Base-by-base conservation (phyloP, 2,329 filamentous ascomycete species). In the Byssochlamys sp. region DNA sequence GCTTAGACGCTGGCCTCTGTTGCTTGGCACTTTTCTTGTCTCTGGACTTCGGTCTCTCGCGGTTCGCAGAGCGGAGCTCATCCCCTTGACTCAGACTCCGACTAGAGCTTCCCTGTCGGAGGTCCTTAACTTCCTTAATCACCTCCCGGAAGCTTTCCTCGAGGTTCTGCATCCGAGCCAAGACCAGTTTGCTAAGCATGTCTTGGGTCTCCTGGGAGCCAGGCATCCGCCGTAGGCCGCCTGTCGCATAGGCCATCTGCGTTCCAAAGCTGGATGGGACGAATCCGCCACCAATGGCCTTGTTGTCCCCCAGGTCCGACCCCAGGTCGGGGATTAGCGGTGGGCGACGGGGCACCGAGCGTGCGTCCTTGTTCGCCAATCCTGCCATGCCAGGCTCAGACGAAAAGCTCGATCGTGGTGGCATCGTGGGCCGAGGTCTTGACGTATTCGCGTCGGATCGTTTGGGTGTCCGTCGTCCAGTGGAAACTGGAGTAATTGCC, bases 121-220 rank as follows among this genome's bases (percentile, higher is more conserved):
- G 63, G 55, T 84, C 83, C 60, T 88, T 84, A 70, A 95, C 86
- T 71, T 94, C 90, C 61, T 84, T 84, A 57, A 91, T 83, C n/a
- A 95, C 86, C 59, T 96, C 90, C 2, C 88, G 82, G 71, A 97
- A 92, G 12, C 91, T 88, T 73, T 95, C 90, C 70, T 97, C 91
- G 1, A 97, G 80, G 6, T 88, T 92, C 71, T 94, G 94, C 90
- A 96, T 96, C 33, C 90, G 81, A 7, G 90, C 90, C 52, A 96
- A 78, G 73, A 96, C 88, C 52, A 96, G 81, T 57, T 90, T 83
- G 63, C 86, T 82, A 67, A 88, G 85, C 81, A 91, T 88, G 48
- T 88, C 83, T 67, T 89, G 87, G 71, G 83, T 79, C 78, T 77
- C 77, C 27, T 76, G 76, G 11, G 74, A 72, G 27, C 69, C 68